A percentile compares a stretch with the other conserved stretches of the same genome.
Evolutionary conservation across 345 rosid genomes (phyloP).

Genomic region (Camelina laxa): DNA sequence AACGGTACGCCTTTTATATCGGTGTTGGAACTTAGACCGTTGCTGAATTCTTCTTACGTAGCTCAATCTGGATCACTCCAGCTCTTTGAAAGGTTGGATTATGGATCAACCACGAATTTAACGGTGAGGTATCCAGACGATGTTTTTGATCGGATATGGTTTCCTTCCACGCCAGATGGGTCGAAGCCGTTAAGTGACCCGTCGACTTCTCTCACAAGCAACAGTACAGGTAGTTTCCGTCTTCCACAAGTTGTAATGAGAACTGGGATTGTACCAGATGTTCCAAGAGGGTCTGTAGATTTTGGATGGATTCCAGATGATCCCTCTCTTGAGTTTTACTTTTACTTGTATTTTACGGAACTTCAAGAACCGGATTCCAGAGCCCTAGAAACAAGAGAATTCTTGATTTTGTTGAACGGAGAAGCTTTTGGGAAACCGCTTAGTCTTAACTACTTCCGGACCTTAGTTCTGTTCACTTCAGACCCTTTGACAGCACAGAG

Average conservation of each 20-base stretch:
- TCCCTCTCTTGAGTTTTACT: slow-evolving; percentile 43
- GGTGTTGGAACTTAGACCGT: slow-evolving; percentile 53
- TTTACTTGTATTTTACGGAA: slow-evolving; percentile 49
- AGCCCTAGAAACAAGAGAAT: slow-evolving; percentile 30
- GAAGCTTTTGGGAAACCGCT: slow-evolving; percentile 3
- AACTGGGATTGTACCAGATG: slow-evolving; percentile 45
- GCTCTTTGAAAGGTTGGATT: slow-evolving; percentile 43
- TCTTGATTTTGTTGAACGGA: slow-evolving; percentile 27
- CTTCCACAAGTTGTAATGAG: slow-evolving; percentile 49
- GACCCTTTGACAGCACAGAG: neutral
- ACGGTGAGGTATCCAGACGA: slow-evolving; percentile 57
- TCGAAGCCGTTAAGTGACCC: slow-evolving; percentile 14
- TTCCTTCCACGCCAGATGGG: neutral
- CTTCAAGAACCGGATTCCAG: slow-evolving; percentile 35
- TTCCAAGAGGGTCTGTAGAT: slow-evolving; percentile 34
- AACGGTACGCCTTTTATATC: slow-evolving; percentile 62
- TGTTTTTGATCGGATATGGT: slow-evolving; percentile 53
- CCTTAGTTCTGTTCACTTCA: neutral
- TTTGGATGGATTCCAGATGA: slow-evolving; percentile 38
- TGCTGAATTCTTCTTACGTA: slow-evolving; percentile 27
- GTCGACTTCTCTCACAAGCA: slow-evolving; percentile 8
- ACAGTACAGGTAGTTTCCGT: neutral
- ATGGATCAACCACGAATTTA: slow-evolving; percentile 41
- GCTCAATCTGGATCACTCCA: slow-evolving; percentile 38
- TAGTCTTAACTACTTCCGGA: slow-evolving; percentile 14